Base-by-base conservation (phyloP, 768 basidiomycete species). In the Kwoniella sp. region DNA sequence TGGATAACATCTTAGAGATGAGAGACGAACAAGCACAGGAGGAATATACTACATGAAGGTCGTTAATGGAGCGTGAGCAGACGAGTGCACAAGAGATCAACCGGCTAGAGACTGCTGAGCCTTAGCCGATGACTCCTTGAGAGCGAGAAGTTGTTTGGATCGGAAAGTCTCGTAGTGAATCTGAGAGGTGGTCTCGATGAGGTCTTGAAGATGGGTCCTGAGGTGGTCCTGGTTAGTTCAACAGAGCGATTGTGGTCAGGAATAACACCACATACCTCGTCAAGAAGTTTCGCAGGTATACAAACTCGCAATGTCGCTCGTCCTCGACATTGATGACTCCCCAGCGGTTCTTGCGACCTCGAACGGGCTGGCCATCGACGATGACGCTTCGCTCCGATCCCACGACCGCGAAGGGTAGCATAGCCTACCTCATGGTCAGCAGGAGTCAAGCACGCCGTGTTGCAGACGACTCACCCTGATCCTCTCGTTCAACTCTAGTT, bases 101-200 rank as follows among this genome's bases (percentile, higher is more conserved):
- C 37, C 29, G 29, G 38, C 46, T 25, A 50, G 52, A 15, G 56
- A 50, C 36, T 62, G 61, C 46, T 64, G 63, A 20, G 54, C 54
- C 47, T 74, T 74, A 10, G 72, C 73, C 14, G 89, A 89, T 32
- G 88, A 87, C 77, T 98, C 93, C 80, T 98, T 98, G 67, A 98
- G 82, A 12, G 93, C 93, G 40, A 96, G 80, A 62, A 98, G 67
- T 78, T 99, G 93, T 79, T 96, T 96, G 65, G 90, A 93, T 60
- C 93, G 84, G 89, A 99, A 99, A 8, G 92, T 90, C 79, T 99
- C 93, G 75, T 98, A 99, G 78, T 99, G 93, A 74, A 93, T 95
- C 76, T 92, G 88, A 10, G 95, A 91, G 9, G 95, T 98, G 50
- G 93, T 95, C 80, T 99, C 93, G 73, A 99, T 99, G 73, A 99